A percentile compares a stretch with the other conserved stretches of the same genome.
Conservation (phyloP, 441 rosid genomes). For the Bruguiera hainesii region DNA sequence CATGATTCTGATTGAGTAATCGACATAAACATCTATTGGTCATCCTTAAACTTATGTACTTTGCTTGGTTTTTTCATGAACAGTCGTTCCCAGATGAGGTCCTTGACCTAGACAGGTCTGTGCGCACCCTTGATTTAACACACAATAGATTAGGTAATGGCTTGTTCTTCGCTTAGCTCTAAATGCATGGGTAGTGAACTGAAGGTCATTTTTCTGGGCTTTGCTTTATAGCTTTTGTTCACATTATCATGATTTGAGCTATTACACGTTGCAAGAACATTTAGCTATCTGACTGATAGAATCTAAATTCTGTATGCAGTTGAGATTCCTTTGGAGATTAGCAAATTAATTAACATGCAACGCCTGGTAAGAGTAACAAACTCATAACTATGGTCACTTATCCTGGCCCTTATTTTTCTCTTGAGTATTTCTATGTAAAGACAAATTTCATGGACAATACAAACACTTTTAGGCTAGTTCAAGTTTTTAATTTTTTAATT, state of each 20-base stretch:
- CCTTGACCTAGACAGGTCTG: constrained; percentile 63
- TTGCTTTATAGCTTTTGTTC: neutral
- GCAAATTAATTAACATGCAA: constrained; percentile 79
- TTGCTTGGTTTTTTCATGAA: constrained; percentile 27
- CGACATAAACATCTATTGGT: neutral
- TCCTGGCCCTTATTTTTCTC: neutral
- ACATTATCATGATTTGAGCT: neutral
- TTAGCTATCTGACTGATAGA: neutral
- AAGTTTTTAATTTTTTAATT: neutral
- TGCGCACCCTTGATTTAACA: constrained; percentile 84
- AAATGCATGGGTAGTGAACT: constrained; percentile 6
- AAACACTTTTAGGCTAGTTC: neutral
- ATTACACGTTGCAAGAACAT: neutral
- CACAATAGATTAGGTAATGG: constrained; percentile 74
- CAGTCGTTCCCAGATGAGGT: constrained; percentile 86
- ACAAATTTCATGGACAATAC: too few species aligned
- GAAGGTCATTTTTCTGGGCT: neutral
- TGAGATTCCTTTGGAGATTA: constrained; percentile 75
- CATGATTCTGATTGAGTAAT: neutral
- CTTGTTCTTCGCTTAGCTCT: neutral
- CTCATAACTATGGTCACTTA: neutral
- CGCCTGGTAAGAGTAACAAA: constrained; percentile 59
- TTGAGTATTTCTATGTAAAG: neutral
- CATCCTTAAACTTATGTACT: neutral
- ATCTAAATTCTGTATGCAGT: constrained; percentile 43